Percentiles rank a stretch among this genome's conserved stretches.
Conservation (phyloP, 495 filamentous ascomycete species). For the Apiosordaria backusii region DNA sequence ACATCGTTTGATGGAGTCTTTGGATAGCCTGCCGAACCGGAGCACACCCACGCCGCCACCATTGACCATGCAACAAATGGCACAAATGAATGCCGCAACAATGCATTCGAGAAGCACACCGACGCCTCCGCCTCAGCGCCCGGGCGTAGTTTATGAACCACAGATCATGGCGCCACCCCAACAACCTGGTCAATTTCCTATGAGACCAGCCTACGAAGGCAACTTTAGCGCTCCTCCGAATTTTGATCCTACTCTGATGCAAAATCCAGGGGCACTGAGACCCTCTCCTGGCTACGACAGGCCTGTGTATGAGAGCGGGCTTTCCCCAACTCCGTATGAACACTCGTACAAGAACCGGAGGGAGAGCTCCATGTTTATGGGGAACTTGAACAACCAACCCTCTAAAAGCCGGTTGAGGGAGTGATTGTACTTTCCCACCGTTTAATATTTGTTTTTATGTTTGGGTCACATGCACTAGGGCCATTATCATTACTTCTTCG, state of each 20-base stretch:
- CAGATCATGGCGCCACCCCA: conserved; percentile 14
- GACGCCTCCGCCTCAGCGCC: conserved; percentile 43
- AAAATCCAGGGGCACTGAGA: conserved; percentile 11
- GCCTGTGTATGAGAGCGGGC: conserved; percentile 40
- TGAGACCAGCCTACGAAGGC: conserved; percentile 43
- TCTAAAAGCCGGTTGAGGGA: conserved; percentile 47
- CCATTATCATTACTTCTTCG: not conserved
- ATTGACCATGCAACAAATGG: conserved; percentile 33
- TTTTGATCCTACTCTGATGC: conserved; percentile 28
- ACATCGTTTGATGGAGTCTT: conserved; percentile 42
- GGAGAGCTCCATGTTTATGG: conserved; percentile 49
- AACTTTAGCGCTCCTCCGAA: conserved; percentile 30
- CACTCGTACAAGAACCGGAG: conserved; percentile 40
- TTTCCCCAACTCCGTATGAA: conserved; percentile 39
- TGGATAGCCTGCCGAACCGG: conserved; percentile 34
- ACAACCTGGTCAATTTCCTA: conserved; percentile 27
- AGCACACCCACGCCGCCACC: conserved; percentile 46
- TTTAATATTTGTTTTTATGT: conserved; percentile 12
- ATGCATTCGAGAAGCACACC: conserved; percentile 37
- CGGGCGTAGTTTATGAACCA: conserved; percentile 30
- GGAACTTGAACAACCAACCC: conserved; percentile 42
- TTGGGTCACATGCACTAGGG: not conserved
- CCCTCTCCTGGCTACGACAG: conserved; percentile 40
- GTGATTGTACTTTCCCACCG: conserved; percentile 2
- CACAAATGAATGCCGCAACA: conserved; percentile 33